These are phyloP conservation scores for Colletotrichum sojae DNA, from an alignment of 2,329 filamentous ascomycete genomes.

Conservation along the genomic window DNA sequence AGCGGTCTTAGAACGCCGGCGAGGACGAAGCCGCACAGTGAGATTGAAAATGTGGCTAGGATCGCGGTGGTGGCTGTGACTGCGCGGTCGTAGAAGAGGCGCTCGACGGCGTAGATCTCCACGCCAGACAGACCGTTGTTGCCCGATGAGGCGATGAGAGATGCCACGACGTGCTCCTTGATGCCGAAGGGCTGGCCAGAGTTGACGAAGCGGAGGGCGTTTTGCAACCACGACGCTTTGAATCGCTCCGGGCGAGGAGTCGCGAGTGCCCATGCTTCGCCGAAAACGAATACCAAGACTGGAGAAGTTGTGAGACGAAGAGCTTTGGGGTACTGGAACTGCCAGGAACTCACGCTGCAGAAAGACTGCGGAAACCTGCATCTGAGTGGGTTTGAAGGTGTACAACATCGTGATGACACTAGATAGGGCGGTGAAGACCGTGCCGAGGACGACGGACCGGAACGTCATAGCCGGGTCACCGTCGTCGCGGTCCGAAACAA, in stretches of 20 bases:
- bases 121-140: conserved; percentile 43
- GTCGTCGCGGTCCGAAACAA: conserved; percentile 43
- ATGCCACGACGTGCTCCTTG: conserved; percentile 44
- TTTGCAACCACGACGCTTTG: conserved; percentile 18
- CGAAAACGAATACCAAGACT: conserved; percentile 39
- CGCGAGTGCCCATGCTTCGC: conserved; percentile 36
- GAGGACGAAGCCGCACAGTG: conserved; percentile 49
- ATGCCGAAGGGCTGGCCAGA: conserved; percentile 41
- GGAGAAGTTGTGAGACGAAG: background rate
- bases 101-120: conserved; percentile 44
- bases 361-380: conserved; percentile 41
- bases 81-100: conserved; percentile 41
- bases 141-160: conserved; percentile 42
- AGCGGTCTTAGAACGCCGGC: conserved; percentile 48
- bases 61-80: conserved; percentile 47
- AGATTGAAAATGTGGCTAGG: conserved; percentile 47
- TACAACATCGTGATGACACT: conserved; percentile 45
- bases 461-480: conserved; percentile 43
- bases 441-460: conserved; percentile 42
- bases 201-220: conserved; percentile 37
- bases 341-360: conserved; percentile 34
- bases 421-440: conserved; percentile 40
- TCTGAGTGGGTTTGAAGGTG: conserved; percentile 41
- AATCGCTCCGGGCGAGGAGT: conserved; percentile 37
- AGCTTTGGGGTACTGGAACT: too few species aligned